Evolutionary conservation across 345 rosid species (phyloP), one percentile per base, ranked within the genome.

Genomic region (Bruguiera parviflora): DNA sequence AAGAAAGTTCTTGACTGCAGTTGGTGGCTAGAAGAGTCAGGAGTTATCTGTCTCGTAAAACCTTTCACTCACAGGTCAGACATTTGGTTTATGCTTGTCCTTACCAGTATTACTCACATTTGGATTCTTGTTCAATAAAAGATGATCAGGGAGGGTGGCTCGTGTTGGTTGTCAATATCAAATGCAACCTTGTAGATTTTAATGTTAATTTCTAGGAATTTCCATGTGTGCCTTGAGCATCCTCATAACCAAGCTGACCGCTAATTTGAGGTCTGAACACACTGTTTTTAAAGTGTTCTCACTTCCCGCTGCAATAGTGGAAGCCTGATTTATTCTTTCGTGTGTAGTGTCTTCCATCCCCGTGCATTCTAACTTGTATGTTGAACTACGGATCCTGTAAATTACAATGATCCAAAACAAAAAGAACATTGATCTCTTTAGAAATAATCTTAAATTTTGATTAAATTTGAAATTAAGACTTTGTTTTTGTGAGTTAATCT

Each of bases 1-100:
- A 69, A 78, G 71, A 79, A 90, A 87, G 68, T 83, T 90, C 74
- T 73, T 92, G 49, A 66, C 67, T 18, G 85, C 87, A 0, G 75
- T 71, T 24, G 81, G 79, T 65, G 73, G 73, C 78, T 88, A 82
- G 80, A 25, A 64, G 61, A 65, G 49, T 43, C 0, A 19, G 49
- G 18, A 15, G 49, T 43, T 43, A 43, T 19, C 18, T 0, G 19
- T 13, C 49, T 13, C 4, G 1, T 43, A 3, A 3, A 15, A 43
- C 49, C 15, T 70, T 61, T 58, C 53, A 43, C 61, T 53, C 25
- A 28, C 51, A 53, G 39, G 73, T 58, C 15, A 43, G 49, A 43
- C 16, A 43, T 43, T 13, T 43, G 49, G 49, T 13, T 5, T 43
- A 11, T 4, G 19, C 49, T 43, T 43, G 3, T 43, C 3, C 5